Percentiles rank a stretch among this genome's conserved stretches.
These are phyloP conservation scores for Arachis monticola DNA, from an alignment of 331 rosid genomes.

Conservation along the genomic window DNA sequence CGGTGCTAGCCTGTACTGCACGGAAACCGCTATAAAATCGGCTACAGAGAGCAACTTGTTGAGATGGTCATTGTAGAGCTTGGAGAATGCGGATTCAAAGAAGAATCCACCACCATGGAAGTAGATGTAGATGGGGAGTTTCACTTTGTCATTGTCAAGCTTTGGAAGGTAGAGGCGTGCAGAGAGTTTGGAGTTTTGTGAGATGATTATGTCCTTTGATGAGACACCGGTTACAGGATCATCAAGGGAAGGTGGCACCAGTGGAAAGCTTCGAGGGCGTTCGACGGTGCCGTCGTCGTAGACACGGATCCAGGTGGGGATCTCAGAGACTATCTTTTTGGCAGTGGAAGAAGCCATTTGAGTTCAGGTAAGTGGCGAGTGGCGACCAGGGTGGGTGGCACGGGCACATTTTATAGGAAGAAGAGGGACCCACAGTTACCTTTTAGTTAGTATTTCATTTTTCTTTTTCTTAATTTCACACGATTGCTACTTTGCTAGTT, in stretches of 20 bases:
- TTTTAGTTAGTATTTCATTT: no score
- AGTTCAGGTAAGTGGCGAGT: no score
- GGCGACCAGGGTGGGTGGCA: no score
- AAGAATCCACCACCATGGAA: constrained; percentile 58
- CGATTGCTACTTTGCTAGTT: no score
- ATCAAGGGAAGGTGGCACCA: constrained; percentile 37
- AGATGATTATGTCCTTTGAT: constrained; percentile 52
- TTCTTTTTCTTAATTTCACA: no score
- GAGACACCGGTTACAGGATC: constrained; percentile 45
- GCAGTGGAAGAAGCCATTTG: background rate
- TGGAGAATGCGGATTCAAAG: constrained; percentile 50
- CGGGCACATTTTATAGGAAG: no score
- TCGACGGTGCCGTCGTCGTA: constrained; percentile 53
- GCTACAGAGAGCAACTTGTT: constrained; percentile 40
- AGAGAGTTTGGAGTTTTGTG: constrained; percentile 36
- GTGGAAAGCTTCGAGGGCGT: constrained; percentile 34
- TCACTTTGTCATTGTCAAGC: constrained; percentile 34
- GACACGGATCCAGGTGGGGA: constrained; percentile 39
- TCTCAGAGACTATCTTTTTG: constrained; percentile 30
- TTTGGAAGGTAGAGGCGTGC: constrained; percentile 55
- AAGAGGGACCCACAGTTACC: no score
- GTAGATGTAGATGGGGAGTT: constrained; percentile 54
- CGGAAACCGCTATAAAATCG: background rate
- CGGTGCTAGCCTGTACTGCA: background rate
- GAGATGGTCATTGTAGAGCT: constrained; percentile 36